Percentiles rank a stretch among this genome's conserved stretches.
phyloP scores from a whole-genome alignment of 2,329 filamentous ascomycete species.

The Fusarium sp. region DNA sequence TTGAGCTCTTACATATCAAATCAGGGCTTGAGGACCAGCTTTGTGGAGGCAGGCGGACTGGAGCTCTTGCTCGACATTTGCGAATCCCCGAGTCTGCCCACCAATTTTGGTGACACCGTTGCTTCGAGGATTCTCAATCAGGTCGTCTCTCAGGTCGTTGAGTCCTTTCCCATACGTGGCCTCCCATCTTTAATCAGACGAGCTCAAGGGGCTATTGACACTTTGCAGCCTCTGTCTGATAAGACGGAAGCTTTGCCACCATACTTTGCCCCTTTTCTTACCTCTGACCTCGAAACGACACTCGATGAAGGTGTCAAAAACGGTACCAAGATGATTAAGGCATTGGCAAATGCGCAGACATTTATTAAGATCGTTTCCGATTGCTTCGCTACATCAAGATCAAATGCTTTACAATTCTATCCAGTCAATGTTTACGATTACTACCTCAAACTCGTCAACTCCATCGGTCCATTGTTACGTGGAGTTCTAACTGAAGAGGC shows the following conservation, averaged over 20 bases:
- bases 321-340: conserved; percentile 82
- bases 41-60: conserved; percentile 82
- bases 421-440: conserved; percentile 86
- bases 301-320: conserved; percentile 55
- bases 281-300: conserved; percentile 49
- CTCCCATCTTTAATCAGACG: conserved; percentile 83
- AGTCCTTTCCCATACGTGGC: conserved; percentile 81
- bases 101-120: conserved; percentile 64
- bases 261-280: conserved; percentile 77
- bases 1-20: conserved; percentile 79
- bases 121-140: conserved; percentile 76
- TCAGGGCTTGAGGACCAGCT: conserved; percentile 73
- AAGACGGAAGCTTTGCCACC: conserved; percentile 60
- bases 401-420: conserved; percentile 72
- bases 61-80: conserved; percentile 86
- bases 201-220: conserved; percentile 73
- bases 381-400: conserved; percentile 76
- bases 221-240: conserved; percentile 71
- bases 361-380: conserved; percentile 79
- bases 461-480: conserved; percentile 80
- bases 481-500: conserved; percentile 89
- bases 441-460: conserved; percentile 77
- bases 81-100: conserved; percentile 81
- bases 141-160: conserved; percentile 80
- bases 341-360: conserved; percentile 78